These are phyloP conservation scores for Cyberlindnera nakhonratchasimensis DNA, from an alignment of 805 yeast species.

Conservation along the genomic window DNA sequence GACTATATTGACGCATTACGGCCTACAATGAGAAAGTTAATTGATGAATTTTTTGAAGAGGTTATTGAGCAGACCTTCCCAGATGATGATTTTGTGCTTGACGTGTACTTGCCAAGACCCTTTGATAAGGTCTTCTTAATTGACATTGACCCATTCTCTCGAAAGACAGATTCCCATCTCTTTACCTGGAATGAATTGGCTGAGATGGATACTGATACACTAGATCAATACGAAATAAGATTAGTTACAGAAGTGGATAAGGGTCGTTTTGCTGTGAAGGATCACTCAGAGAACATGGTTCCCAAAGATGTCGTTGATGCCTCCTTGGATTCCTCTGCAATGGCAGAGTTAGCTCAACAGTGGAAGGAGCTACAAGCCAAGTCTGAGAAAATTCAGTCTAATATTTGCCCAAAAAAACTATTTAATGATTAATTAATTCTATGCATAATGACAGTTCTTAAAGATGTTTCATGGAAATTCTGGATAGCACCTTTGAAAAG, in stretches of 20 bases:
- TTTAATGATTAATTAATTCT: too few relatives aligned
- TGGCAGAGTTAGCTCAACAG: conserved; percentile 62
- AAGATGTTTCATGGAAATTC: too few relatives aligned
- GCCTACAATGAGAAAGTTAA: conserved; percentile 43
- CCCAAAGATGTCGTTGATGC: conserved; percentile 92
- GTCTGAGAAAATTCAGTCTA: conserved; percentile 23
- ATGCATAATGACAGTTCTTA: too few relatives aligned
- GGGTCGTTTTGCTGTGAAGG: conserved; percentile 74
- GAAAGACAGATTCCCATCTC: conserved; percentile 73
- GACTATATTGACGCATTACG: conserved; percentile 56
- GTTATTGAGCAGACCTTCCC: conserved; percentile 47
- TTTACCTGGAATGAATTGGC: conserved; percentile 83
- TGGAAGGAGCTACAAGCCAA: conserved; percentile 46
- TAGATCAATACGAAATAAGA: conserved; percentile 49
- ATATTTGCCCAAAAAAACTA: too few relatives aligned
- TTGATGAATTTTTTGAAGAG: conserved; percentile 54
- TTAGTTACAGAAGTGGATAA: conserved; percentile 66
- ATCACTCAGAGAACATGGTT: conserved; percentile 86
- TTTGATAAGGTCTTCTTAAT: conserved; percentile 61
- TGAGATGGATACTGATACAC: conserved; percentile 28
- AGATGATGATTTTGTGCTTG: conserved; percentile 62
- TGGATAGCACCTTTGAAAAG: too few relatives aligned
- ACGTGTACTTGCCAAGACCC: conserved; percentile 79
- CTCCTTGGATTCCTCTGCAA: conserved; percentile 58
- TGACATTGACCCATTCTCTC: conserved; percentile 83